Conservation (phyloP, 306 rosid species). For the Castanea mollissima region DNA sequence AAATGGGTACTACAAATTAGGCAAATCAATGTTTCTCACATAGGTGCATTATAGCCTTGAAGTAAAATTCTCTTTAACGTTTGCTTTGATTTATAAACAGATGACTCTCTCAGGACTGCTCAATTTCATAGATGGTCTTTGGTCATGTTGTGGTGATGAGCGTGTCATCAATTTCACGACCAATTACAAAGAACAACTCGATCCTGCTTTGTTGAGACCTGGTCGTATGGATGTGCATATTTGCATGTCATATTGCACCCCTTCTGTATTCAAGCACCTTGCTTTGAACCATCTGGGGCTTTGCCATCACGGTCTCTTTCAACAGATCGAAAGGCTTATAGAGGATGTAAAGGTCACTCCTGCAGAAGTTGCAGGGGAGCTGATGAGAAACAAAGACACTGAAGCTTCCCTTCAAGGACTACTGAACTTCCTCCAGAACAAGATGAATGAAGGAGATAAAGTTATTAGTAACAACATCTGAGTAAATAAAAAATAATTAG, state of each 20-base stretch:
- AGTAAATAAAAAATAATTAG: too few relatives aligned
- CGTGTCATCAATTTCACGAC: constrained; percentile 29
- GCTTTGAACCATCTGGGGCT: constrained; percentile 23
- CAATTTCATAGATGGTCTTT: constrained; percentile 31
- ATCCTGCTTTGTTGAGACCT: constrained; percentile 41
- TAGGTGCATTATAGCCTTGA: too few relatives aligned
- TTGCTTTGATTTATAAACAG: background rate
- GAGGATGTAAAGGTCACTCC: constrained; percentile 31
- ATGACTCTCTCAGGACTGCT: constrained; percentile 29
- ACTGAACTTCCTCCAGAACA: background rate
- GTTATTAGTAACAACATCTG: too few relatives aligned
- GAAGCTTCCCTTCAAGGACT: constrained; percentile 25
- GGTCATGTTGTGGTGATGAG: constrained; percentile 26
- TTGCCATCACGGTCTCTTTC: constrained; percentile 16
- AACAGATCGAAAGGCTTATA: constrained; percentile 18
- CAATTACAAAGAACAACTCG: constrained; percentile 22
- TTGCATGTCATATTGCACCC: constrained; percentile 35
- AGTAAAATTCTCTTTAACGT: background rate
- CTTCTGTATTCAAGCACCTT: constrained; percentile 17
- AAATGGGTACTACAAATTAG: constrained; percentile 17
- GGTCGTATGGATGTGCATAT: constrained; percentile 43
- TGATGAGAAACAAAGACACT: constrained; percentile 27
- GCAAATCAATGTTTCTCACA: too few relatives aligned
- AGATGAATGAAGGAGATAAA: background rate
- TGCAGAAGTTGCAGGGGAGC: constrained; percentile 38